A percentile compares a stretch with the other conserved stretches of the same genome.
These are phyloP conservation scores for Backusella luteola DNA, from an alignment of 192 early-diverging fungal species.

Conservation along the genomic window DNA sequence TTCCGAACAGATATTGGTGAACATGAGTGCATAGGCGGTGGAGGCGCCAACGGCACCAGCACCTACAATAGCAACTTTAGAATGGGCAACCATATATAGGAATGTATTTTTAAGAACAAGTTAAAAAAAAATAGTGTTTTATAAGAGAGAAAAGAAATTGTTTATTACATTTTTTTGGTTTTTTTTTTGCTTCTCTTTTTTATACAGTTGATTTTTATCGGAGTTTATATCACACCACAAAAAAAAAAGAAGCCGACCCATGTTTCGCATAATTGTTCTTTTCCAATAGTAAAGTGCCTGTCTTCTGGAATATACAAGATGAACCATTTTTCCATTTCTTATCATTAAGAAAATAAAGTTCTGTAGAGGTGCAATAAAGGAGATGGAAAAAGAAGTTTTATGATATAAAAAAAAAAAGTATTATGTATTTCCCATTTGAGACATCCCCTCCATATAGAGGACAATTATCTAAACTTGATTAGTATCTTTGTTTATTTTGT, in stretches of 20 bases:
- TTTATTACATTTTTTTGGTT: not conserved
- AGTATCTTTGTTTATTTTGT: not conserved
- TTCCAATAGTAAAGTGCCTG: not conserved
- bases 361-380: not conserved
- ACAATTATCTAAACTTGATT: not conserved
- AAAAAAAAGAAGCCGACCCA: not conserved
- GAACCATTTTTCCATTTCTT: not conserved
- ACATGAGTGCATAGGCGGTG: conserved; percentile 68
- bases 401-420: not conserved
- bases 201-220: not conserved
- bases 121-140: not conserved
- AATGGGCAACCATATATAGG: conserved; percentile 18
- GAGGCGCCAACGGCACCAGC: conserved; percentile 78
- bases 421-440: conserved; percentile 4
- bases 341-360: not conserved
- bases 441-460: not conserved
- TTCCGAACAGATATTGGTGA: conserved; percentile 67
- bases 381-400: not conserved
- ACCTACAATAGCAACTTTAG: conserved; percentile 68
- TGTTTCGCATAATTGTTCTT: conserved; percentile 5
- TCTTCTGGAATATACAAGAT: not conserved
- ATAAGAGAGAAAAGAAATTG: not conserved
- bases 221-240: not conserved
- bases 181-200: not conserved
- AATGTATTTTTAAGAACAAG: not conserved